Evolutionary conservation across 345 rosid genomes (phyloP).

Genomic region (Aquilaria sinensis): DNA sequence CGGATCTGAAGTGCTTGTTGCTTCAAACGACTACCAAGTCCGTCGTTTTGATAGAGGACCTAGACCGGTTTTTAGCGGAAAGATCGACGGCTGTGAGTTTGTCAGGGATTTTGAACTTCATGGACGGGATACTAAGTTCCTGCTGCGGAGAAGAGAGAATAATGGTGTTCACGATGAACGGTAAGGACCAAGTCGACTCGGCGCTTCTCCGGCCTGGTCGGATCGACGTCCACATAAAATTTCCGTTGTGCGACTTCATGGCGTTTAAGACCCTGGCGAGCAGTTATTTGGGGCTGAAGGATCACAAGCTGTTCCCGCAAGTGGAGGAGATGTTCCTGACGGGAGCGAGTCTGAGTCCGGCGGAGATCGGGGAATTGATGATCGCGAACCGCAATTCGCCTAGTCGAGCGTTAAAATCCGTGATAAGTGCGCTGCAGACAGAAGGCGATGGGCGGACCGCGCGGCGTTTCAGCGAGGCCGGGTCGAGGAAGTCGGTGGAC

Average conservation of each 20-base stretch:
- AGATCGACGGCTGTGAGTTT: slow-evolving; percentile 51
- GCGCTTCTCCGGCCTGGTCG: slow-evolving; percentile 72
- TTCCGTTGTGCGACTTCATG: slow-evolving; percentile 77
- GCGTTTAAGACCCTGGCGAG: slow-evolving; percentile 72
- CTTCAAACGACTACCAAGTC: slow-evolving; percentile 47
- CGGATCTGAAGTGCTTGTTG: slow-evolving; percentile 51
- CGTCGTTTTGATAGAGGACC: slow-evolving; percentile 60
- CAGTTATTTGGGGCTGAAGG: slow-evolving; percentile 74
- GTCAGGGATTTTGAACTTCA: slow-evolving; percentile 57
- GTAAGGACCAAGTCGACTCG: slow-evolving; percentile 57
- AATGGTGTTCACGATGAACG: slow-evolving; percentile 69
- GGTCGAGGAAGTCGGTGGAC: slow-evolving; percentile 31
- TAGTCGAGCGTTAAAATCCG: slow-evolving; percentile 87
- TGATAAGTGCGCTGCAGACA: slow-evolving; percentile 67
- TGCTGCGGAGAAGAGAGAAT: slow-evolving; percentile 64
- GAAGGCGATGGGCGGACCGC: slow-evolving; percentile 58
- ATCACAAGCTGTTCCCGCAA: slow-evolving; percentile 83
- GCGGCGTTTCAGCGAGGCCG: slow-evolving; percentile 21
- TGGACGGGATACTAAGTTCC: slow-evolving; percentile 58
- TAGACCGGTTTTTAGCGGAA: slow-evolving; percentile 44
- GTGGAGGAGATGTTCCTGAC: slow-evolving; percentile 78
- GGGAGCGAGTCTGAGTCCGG: slow-evolving; percentile 78
- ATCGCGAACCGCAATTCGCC: slow-evolving; percentile 87
- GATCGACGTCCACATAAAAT: slow-evolving; percentile 79
- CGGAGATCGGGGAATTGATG: slow-evolving; percentile 91